Evolutionary conservation across 441 rosid genomes (phyloP).

Genomic region (Cnidoscolus chayamansa): DNA sequence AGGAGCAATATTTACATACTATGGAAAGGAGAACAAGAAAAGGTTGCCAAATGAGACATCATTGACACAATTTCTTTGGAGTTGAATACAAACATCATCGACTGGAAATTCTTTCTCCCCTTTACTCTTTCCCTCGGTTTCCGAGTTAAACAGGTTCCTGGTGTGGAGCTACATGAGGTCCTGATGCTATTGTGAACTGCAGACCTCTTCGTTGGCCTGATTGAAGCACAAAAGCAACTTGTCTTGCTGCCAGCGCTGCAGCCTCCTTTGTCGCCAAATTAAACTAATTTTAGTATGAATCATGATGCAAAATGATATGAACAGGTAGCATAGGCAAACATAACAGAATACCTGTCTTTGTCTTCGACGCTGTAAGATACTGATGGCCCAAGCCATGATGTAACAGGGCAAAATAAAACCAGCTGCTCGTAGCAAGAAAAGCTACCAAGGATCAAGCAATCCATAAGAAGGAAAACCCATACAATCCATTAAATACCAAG

Average conservation of each 20-base stretch:
- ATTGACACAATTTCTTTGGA: background rate
- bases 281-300: background rate
- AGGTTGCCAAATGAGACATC: background rate
- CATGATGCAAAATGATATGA: background rate
- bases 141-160: constrained; percentile 39
- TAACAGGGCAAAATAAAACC: constrained; percentile 96
- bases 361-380: constrained; percentile 84
- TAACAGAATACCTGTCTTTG: constrained; percentile 62
- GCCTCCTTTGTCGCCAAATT: constrained; percentile 62
- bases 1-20: constrained; percentile 16
- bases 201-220: constrained; percentile 72
- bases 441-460: constrained; percentile 32
- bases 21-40: constrained; percentile 9
- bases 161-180: constrained; percentile 38
- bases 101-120: background rate
- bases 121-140: background rate
- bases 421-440: constrained; percentile 78
- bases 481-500: background rate
- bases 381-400: constrained; percentile 98
- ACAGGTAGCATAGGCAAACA: background rate
- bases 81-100: constrained; percentile 10
- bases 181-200: constrained; percentile 69
- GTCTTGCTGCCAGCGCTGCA: constrained; percentile 75
- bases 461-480: constrained; percentile 5
- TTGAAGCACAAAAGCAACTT: constrained; percentile 83